These are phyloP conservation scores for Carex scoparia DNA, from an alignment of 176 grass and related monocot genomes.

Conservation along the genomic window DNA sequence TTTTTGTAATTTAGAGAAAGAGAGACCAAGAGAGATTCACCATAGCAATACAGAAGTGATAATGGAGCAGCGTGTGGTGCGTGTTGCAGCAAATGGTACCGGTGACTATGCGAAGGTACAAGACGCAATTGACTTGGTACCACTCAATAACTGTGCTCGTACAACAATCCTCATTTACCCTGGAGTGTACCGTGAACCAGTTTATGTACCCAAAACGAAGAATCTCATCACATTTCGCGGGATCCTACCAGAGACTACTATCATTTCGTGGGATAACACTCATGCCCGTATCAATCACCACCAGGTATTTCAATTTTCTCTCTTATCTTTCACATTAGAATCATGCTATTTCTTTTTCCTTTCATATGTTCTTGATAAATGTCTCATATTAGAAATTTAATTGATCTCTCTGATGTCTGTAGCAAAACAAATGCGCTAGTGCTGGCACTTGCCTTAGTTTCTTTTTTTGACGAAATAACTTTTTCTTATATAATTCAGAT, in stretches of 20 bases:
- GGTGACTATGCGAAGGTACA: conserved; percentile 59
- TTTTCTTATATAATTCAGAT: background rate
- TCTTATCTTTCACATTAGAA: conserved; percentile 8
- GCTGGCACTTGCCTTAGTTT: background rate
- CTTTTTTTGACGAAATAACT: background rate
- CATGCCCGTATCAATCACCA: conserved; percentile 67
- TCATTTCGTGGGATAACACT: conserved; percentile 89
- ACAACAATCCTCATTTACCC: conserved; percentile 62
- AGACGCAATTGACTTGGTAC: conserved; percentile 73
- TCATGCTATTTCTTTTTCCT: background rate
- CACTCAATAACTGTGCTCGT: conserved; percentile 53
- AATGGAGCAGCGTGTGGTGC: conserved; percentile 31
- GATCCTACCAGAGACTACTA: conserved; percentile 46
- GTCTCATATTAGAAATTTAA: background rate
- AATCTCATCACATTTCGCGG: conserved; percentile 74
- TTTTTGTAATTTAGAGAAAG: background rate
- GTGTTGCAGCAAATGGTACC: conserved; percentile 43
- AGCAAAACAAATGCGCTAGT: background rate
- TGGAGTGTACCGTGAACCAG: conserved; percentile 65
- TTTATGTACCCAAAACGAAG: conserved; percentile 87
- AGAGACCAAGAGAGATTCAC: background rate
- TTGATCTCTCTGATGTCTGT: background rate
- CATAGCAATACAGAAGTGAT: background rate
- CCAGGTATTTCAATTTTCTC: conserved; percentile 34
- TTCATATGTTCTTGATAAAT: background rate